A percentile compares a stretch with the other conserved stretches of the same genome.
These are phyloP conservation scores for Gyromitra esculenta DNA, from an alignment of 2,329 filamentous ascomycete genomes.

Conservation along the genomic window DNA sequence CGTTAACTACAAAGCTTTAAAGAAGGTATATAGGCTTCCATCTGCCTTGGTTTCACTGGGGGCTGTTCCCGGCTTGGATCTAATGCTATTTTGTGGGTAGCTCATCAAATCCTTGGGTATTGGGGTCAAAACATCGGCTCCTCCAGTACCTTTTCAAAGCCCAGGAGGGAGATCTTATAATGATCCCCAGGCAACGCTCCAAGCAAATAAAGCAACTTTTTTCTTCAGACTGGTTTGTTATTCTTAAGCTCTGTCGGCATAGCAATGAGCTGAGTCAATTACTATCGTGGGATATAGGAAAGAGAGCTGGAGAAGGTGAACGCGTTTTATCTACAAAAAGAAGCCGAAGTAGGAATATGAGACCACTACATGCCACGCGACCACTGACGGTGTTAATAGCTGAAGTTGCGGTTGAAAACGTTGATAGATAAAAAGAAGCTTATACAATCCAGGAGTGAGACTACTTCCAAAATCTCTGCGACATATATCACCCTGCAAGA, in stretches of 20 bases:
- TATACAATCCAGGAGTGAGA: conserved; percentile 79
- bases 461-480: conserved; percentile 84
- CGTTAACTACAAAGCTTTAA: conserved; percentile 98
- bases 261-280: conserved; percentile 56
- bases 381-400: conserved; percentile 66
- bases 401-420: conserved; percentile 91
- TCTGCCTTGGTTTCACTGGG: not conserved
- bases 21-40: conserved; percentile 75
- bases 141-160: conserved; percentile 60
- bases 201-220: conserved; percentile 98
- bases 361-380: conserved; percentile 50
- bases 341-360: conserved; percentile 78
- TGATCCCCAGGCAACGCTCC: conserved; percentile 87
- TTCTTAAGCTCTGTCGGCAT: conserved; percentile 49
- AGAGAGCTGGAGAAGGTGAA: conserved; percentile 98
- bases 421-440: conserved; percentile 94
- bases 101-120: conserved; percentile 98
- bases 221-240: conserved; percentile 90
- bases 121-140: conserved; percentile 71
- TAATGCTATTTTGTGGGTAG: conserved; percentile 64
- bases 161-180: conserved; percentile 53
- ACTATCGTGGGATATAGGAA: conserved; percentile 73
- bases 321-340: conserved; percentile 95
- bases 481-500: conserved; percentile 96
- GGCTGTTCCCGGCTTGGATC: not conserved